phyloP scores from a whole-genome alignment of 495 filamentous ascomycete species.

The Podospora anserina region DNA sequence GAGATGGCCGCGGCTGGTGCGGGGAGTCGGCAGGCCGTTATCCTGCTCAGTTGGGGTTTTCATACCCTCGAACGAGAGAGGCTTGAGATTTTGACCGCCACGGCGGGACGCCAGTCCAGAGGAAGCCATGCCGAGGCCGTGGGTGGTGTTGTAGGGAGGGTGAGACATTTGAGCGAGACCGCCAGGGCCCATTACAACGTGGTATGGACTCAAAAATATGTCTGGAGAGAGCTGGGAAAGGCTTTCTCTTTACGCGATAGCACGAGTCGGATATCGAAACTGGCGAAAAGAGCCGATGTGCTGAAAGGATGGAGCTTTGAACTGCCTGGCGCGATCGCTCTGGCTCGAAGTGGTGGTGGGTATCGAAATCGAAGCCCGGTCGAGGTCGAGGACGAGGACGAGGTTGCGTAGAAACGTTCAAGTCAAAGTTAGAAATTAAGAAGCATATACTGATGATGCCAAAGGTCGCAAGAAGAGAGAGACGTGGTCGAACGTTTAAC shows the following conservation, averaged over 20 bases:
- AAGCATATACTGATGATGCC: constrained; percentile 26
- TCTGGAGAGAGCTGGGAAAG: constrained; percentile 3
- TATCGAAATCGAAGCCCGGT: constrained; percentile 12
- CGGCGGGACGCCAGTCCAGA: constrained; percentile 78
- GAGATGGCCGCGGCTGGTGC: constrained; percentile 91
- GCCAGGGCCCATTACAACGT: constrained; percentile 86
- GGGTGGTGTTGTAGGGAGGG: constrained; percentile 66
- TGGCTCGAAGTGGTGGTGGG: not conserved
- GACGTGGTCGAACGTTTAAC: constrained; percentile 35
- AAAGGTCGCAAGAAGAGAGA: constrained; percentile 20
- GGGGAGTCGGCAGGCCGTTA: constrained; percentile 67
- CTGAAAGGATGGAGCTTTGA: not conserved
- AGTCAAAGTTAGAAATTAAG: constrained; percentile 25
- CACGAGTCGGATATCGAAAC: constrained; percentile 1
- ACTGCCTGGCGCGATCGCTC: not conserved
- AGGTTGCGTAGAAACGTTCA: constrained; percentile 6
- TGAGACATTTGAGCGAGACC: constrained; percentile 99
- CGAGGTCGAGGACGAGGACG: not conserved
- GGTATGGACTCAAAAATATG: constrained; percentile 15
- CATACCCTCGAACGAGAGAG: constrained; percentile 68
- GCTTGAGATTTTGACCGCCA: constrained; percentile 79
- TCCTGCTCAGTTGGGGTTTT: constrained; percentile 48
- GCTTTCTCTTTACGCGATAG: not conserved
- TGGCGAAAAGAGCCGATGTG: constrained; percentile 5
- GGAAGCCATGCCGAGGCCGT: constrained; percentile 66